These are phyloP conservation scores for Dysphania ambrosioides DNA, from an alignment of 148 eudicot genomes.

Conservation along the genomic window DNA sequence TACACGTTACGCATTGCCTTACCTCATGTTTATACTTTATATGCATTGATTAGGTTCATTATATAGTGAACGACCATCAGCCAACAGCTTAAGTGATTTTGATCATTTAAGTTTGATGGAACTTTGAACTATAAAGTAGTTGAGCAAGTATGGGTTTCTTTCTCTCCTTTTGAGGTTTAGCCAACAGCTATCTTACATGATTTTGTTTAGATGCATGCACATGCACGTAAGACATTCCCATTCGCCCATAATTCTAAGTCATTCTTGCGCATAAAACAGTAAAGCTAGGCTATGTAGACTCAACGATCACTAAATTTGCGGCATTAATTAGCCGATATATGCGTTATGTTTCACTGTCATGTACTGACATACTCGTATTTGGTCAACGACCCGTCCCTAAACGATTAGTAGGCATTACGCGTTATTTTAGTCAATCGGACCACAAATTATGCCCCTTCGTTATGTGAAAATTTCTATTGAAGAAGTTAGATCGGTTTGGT, in stretches of 20 bases:
- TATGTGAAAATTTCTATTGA: too few species aligned
- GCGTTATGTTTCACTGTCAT: background rate
- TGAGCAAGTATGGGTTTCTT: background rate
- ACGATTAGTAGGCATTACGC: background rate
- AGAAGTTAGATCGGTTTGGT: too few species aligned
- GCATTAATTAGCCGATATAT: background rate
- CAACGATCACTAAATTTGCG: background rate
- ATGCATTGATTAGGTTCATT: background rate
- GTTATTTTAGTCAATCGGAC: background rate
- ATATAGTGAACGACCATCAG: background rate
- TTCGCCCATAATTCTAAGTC: background rate
- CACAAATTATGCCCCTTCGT: background rate
- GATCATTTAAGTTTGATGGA: background rate
- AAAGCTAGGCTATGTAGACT: background rate
- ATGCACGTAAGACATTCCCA: background rate
- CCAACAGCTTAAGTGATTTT: background rate
- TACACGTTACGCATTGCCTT: background rate
- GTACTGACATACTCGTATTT: too few species aligned
- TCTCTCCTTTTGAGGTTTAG: background rate
- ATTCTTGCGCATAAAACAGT: background rate
- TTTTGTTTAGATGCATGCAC: background rate
- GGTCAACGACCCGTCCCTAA: background rate
- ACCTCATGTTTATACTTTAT: background rate
- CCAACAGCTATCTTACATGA: background rate
- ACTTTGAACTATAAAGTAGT: constrained; percentile 1